These are phyloP conservation scores for Talaromyces sp. DNA, from an alignment of 2,329 filamentous ascomycete species.

Conservation along the genomic window DNA sequence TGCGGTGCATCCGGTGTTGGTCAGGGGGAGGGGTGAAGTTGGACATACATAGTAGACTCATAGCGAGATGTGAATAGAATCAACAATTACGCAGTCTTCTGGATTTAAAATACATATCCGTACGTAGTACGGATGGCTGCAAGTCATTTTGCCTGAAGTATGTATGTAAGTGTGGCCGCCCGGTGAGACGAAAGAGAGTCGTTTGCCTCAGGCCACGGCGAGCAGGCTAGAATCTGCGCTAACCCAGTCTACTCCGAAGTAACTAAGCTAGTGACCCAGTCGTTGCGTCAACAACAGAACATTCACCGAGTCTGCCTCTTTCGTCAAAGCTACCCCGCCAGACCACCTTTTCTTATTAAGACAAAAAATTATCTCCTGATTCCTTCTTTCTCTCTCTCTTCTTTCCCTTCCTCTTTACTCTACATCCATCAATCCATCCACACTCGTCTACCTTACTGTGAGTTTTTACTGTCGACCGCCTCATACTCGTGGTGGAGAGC, in stretches of 20 bases:
- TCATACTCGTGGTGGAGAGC: background rate
- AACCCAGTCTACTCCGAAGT: background rate
- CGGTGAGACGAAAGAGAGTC: constrained; percentile 6
- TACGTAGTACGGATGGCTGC: background rate
- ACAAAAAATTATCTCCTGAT: background rate
- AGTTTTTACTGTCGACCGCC: background rate
- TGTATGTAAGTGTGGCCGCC: background rate
- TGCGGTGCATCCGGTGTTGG: constrained; percentile 20
- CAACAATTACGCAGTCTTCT: background rate
- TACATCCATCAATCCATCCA: background rate
- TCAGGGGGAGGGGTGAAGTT: constrained; percentile 1
- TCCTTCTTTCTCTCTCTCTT: background rate
- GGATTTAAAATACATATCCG: background rate
- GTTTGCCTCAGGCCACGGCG: background rate
- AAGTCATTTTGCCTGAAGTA: background rate
- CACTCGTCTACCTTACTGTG: background rate
- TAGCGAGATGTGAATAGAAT: background rate
- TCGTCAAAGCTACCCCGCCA: constrained; percentile 27
- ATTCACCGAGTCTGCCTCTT: constrained; percentile 35
- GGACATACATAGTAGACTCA: background rate
- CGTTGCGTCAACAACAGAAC: constrained; percentile 25
- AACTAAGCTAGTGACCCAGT: constrained; percentile 23
- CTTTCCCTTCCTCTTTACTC: constrained; percentile 3
- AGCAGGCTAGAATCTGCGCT: background rate
- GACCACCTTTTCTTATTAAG: constrained; percentile 16